Percentiles rank a stretch among this genome's conserved stretches.
phyloP scores from a whole-genome alignment of 2,329 filamentous ascomycete genomes.

The Aureobasidium sp. region DNA sequence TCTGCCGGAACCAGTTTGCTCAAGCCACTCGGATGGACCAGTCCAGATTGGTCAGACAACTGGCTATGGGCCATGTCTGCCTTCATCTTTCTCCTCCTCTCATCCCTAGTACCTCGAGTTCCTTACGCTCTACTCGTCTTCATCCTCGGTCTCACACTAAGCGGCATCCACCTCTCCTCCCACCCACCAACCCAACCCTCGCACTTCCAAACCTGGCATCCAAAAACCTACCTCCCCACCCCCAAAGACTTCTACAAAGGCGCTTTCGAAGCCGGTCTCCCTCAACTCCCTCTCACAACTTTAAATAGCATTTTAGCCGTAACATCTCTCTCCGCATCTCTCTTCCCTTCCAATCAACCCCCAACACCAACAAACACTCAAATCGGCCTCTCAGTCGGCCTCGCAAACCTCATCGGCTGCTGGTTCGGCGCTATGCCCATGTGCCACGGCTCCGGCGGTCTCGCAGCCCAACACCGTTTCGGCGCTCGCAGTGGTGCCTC shows the following conservation, averaged over 20 bases:
- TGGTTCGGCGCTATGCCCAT: slow-evolving; percentile 96
- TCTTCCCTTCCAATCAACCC: slow-evolving; percentile 42
- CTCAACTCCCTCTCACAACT: slow-evolving; percentile 82
- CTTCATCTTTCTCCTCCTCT: slow-evolving; percentile 61
- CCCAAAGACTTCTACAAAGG: slow-evolving; percentile 42
- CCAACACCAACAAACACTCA: slow-evolving; percentile 60
- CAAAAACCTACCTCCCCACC: slow-evolving; percentile 41
- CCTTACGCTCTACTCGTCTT: slow-evolving; percentile 75
- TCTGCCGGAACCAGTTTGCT: slow-evolving; percentile 65
- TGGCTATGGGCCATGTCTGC: slow-evolving; percentile 66
- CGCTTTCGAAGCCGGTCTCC: slow-evolving; percentile 60
- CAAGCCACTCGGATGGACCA: slow-evolving; percentile 57
- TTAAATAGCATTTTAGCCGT: slow-evolving; percentile 91
- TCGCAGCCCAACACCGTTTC: slow-evolving; percentile 87
- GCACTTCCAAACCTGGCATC: slow-evolving; percentile 46
- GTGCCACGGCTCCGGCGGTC: slow-evolving; percentile 83
- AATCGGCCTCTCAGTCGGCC: slow-evolving; percentile 70
- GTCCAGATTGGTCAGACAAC: slow-evolving; percentile 64
- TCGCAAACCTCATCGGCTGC: slow-evolving; percentile 76
- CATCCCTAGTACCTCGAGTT: slow-evolving; percentile 54
- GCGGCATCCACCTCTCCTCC: slow-evolving; percentile 32
- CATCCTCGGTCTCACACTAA: slow-evolving; percentile 57
- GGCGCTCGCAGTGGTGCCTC: slow-evolving; percentile 81
- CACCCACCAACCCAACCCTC: slow-evolving; percentile 34
- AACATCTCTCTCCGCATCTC: slow-evolving; percentile 65